Base-by-base conservation (phyloP, 805 yeast species). In the Teunomyces panamensis region DNA sequence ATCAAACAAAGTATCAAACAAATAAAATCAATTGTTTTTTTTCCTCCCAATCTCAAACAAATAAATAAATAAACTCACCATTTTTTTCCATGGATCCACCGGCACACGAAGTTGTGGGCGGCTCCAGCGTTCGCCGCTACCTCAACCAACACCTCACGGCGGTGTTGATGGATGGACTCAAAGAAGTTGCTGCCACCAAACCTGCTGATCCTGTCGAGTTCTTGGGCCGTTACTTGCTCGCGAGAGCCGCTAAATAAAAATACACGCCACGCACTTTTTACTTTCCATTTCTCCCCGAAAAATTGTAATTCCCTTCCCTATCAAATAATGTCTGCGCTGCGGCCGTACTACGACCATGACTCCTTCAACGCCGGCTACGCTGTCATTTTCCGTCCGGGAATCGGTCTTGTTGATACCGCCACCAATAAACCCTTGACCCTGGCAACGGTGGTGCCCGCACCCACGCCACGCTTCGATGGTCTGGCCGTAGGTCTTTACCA, bases 261-360 rank as follows among this genome's bases (percentile, higher is more conserved):
- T 6, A 11, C 6, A 39, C 11, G 29, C 6, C 11, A 39, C 9
- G 30, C 30, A 14, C n/a, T 9, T 39, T 10, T 8, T 4, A 17
- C 13, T 36, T 5, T 6, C 5, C 24, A 24, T 6, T 17, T 9
- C 26, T 13, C 5, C n/a, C 26, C 10, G 14, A 16, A 29, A 28
- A 20, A 43, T 10, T 9, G 9, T 17, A 26, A n/a, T 7, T 11
- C n/a, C 9, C n/a, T n/a, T 39, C 16, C 16, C 16, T 16, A 16
- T 16, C 16, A 24, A 16, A 13, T 36, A 14, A 30, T 32, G 33
- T 32, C 44, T 42, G 28, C 64, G 24, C 64, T 76, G 46, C 76
- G 94, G 65, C 92, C 92, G 2, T 86, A 86, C 63, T 81, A 83
- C 59, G 82, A 84, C 62, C 77, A 85, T n/a, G 84, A 76, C 24